Evolutionary conservation across 208 protist species (phyloP).

Genomic region (Phytomonas francai): DNA sequence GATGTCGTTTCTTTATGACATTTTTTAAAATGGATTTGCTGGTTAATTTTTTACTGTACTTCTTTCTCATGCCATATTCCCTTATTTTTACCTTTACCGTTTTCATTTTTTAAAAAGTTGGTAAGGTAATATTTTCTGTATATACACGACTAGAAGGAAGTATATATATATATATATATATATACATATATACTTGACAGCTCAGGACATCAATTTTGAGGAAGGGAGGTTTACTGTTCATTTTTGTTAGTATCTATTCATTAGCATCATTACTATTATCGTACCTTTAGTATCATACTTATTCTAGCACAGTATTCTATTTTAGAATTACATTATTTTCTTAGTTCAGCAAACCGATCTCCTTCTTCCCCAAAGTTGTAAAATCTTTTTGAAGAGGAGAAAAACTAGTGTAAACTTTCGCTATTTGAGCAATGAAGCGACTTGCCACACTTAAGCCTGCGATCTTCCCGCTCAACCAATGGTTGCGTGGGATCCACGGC

Average conservation of each 20-base stretch:
- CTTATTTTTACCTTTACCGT: conserved; percentile 14
- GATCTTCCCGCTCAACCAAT: not conserved
- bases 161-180: conserved; percentile 8
- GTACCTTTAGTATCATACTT: not conserved
- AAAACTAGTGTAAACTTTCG: not conserved
- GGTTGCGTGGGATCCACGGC: conserved; percentile 46
- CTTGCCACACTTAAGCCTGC: not conserved
- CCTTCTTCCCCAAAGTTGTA: not conserved
- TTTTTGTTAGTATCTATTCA: conserved; percentile 4
- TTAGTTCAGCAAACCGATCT: not conserved
- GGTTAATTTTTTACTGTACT: not conserved
- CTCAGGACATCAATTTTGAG: not conserved
- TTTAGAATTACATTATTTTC: conserved; percentile 16
- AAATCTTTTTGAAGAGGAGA: not conserved
- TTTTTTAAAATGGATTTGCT: not conserved
- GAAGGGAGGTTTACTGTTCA: conserved; percentile 2
- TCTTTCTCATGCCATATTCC: conserved; percentile 7
- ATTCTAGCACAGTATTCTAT: conserved; percentile 5
- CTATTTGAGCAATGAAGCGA: not conserved
- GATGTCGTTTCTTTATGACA: not conserved
- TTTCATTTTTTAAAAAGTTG: conserved; percentile 13
- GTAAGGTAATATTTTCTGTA: not conserved
- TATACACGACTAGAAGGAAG: not conserved
- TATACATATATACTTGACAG: conserved; percentile 3
- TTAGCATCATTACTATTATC: not conserved